Base-by-base conservation (phyloP, 2,329 filamentous ascomycete species). In the Phaeosphaeriaceae sp. region DNA sequence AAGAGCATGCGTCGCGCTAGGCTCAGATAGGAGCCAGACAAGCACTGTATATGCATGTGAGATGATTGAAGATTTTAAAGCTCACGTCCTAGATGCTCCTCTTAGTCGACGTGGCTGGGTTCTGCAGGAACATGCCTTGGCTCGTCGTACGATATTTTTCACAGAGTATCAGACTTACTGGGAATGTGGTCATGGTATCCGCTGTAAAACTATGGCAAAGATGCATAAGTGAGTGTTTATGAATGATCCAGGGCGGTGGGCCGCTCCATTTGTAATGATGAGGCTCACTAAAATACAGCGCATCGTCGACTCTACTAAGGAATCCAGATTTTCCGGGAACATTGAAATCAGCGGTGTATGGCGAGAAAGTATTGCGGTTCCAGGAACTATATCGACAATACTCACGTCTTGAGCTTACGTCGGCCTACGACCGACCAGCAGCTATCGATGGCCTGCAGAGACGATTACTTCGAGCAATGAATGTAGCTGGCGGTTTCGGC, bases 341-440 rank as follows among this genome's bases (percentile, higher is more conserved):
- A 27, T 27, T 27, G 25, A 27, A 27, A 47, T 22, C 9, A 22
- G 19, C 19, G 5, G 15, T 4, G 25, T 53, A 44, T 5, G 70
- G 58, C 10, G 57, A 46, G 1, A 66, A 60, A 41, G 75, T 76
- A 15, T 10, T 51, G 0, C 41, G 33, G 19, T 51, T 48, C 52
- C 61, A 60, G 33, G 44, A 19, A 2, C 58, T 74, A 0, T 78
- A 72, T 57, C 24, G 52, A 22, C 53, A 61, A 7, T 79, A 78
- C 57, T 76, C 74, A 1, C 59, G 67, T 0, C 65, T 78, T 0
- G 58, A 31, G 0, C 65, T 76, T 0, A 31, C 24, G 1, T 5
- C n/a, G 1, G 22, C 42, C 0, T 10, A 22, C 19, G 76, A 79
- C 45, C 65, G 75, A 0, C 68, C 75, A 1, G 27, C 72, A 1